Base-by-base conservation (phyloP, 495 filamentous ascomycete species). In the Daldinia vernicosa region DNA sequence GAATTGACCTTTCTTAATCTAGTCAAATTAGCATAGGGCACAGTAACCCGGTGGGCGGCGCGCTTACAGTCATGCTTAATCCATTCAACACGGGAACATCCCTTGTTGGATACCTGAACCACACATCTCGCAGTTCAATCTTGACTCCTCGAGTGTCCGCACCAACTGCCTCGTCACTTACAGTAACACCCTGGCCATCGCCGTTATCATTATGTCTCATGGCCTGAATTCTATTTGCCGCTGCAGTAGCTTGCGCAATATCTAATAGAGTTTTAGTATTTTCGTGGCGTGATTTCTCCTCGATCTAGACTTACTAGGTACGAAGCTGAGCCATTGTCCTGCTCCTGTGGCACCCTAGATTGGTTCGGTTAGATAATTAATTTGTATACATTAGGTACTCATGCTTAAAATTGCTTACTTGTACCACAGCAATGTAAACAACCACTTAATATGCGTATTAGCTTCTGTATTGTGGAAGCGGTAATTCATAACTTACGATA, bases 1-100 rank as follows among this genome's bases (percentile, higher is more conserved):
- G 68, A 88, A 91, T 61, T 89, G 84, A 0, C 91, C 90, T 35
- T 87, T 86, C 59, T 86, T 80, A 63, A 94, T 90, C 65, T 84
- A 26, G 33, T 47, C 54, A 45, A 67, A 67, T 70, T 56, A 73
- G 40, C 14, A 61, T 40, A 24, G 19, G 54, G 3, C 7, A 56
- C 53, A 60, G 39, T 0, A 32, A 60, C 22, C 47, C 45, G 45
- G 58, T 67, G 68, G 33, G 40, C 30, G 57, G 24, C 5, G 15
- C 17, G 43, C 80, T 73, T 60, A 83, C 82, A 22, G 79, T 85
- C 30, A 91, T 53, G 51, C 76, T 86, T 33, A 88, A 69, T 11
- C 81, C 80, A 3, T 77, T 77, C 55, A 91, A 82, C 0, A 90
- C 80, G 0, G 83, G 81, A 0, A 81, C 76, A 14, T 87, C 80